Conservation (phyloP, 2,329 filamentous ascomycete species). For the Pseudogymnoascus sp. region DNA sequence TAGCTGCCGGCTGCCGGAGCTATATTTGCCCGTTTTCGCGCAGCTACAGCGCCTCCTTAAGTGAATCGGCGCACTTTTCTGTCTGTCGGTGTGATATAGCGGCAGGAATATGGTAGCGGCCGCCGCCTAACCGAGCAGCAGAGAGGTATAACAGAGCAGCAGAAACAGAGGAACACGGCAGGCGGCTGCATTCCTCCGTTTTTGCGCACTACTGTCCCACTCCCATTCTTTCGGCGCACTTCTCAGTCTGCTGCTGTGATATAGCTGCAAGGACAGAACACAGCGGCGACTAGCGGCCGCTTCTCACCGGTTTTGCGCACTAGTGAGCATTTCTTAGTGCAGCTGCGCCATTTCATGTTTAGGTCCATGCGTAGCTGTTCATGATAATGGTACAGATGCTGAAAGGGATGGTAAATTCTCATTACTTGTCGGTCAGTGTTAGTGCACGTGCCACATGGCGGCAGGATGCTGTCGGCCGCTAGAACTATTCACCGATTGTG, state of each 20-base stretch:
- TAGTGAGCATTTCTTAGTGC: background rate
- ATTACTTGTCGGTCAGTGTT: no score
- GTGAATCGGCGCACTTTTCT: background rate
- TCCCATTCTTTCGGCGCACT: no score
- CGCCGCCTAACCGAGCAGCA: no score
- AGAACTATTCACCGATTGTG: background rate
- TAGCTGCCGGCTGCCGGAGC: background rate
- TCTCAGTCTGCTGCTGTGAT: no score
- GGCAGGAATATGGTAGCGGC: no score
- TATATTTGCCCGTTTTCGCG: background rate
- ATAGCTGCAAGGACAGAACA: background rate
- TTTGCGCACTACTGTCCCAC: no score
- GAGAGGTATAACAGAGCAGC: no score
- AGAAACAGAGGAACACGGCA: no score
- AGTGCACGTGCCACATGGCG: background rate
- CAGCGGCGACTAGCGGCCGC: background rate
- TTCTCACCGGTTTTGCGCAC: background rate
- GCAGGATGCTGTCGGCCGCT: background rate
- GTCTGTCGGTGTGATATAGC: background rate
- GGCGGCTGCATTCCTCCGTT: no score
- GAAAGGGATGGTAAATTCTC: no score
- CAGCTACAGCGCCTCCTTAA: background rate
- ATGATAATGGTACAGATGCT: no score
- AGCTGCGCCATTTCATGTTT: background rate
- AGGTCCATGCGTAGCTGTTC: no score